Evolutionary conservation across 2,329 filamentous ascomycete genomes (phyloP), one percentile per base, ranked within the genome.

Genomic region (Penicillium sclerotiorum): DNA sequence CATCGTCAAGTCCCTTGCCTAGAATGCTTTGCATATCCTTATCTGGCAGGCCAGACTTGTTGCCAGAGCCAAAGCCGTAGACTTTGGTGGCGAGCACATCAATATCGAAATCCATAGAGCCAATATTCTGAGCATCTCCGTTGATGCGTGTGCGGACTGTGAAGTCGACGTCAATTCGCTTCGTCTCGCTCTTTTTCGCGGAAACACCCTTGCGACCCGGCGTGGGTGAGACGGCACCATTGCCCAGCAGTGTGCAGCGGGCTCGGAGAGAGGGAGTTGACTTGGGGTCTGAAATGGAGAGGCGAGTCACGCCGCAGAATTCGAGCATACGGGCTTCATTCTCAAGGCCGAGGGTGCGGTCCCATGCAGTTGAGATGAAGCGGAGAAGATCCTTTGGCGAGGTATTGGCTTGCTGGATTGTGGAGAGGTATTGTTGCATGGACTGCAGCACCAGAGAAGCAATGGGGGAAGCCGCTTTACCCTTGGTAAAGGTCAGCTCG

Each of bases 271-370:
- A 64, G 17, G 62, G 55, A 32, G 56, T 54, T 15, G 60, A 58
- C 8, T 63, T 49, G 5, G 57, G 56, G 11, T 70, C 63, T 1
- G 59, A 59, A 23, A 73, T 60, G 8, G 59, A 63, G 20, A 70
- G 62, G 22, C 67, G 70, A 9, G 73, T 75, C n/a, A 77, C 68
- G 23, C 75, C 75, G 47, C 70, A 72, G 53, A 74, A 73, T 52
- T 68, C 70, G 12, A 77, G 67, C 57, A 74, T 67, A 40, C 70
- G 71, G 30, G 74, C 65, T 53, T 77, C 75, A 49, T 75, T 68
- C 43, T 74, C 70, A 7, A 77, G 60, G 4, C 60, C 66, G 37
- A 65, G 61, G 2, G 68, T 66, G 33, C 68, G 62, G 52, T 73
- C 64, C 75, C 75, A 77, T n/a, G 72, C 71, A 36, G 65, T 53